phyloP scores from a whole-genome alignment of 805 yeast genomes.

The Vanderwaltozyma yarrowii region DNA sequence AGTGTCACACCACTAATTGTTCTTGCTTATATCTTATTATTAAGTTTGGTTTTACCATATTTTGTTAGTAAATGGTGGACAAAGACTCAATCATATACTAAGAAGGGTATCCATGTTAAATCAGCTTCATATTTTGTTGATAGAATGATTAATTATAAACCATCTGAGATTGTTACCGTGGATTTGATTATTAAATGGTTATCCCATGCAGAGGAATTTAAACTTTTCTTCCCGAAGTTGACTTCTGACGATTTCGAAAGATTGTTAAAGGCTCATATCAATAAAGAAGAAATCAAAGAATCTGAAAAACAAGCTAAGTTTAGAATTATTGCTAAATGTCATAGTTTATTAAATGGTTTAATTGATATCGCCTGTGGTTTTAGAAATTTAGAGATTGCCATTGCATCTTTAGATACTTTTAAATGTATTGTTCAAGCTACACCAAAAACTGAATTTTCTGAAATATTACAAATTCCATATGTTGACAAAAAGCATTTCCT shows the following conservation, averaged over 20 bases:
- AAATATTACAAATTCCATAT: slow-evolving; percentile 73
- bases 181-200: slow-evolving; percentile 49
- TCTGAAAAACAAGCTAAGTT: slow-evolving; percentile 32
- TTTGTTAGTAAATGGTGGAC: slow-evolving; percentile 89
- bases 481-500: slow-evolving; percentile 41
- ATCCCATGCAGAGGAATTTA: slow-evolving; percentile 57
- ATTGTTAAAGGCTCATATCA: slow-evolving; percentile 48
- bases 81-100: slow-evolving; percentile 67
- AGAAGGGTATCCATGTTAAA: slow-evolving; percentile 67
- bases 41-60: slow-evolving; percentile 71
- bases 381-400: slow-evolving; percentile 58
- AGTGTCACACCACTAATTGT: slow-evolving; percentile 57
- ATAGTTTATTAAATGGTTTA: slow-evolving; percentile 55
- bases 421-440: slow-evolving; percentile 72
- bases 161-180: slow-evolving; percentile 51
- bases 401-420: slow-evolving; percentile 52
- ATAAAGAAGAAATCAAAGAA: slow-evolving; percentile 26
- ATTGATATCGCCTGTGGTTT: slow-evolving; percentile 75
- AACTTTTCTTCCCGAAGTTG: slow-evolving; percentile 32
- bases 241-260: slow-evolving; percentile 39
- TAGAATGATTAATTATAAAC: slow-evolving; percentile 61
- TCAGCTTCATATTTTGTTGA: slow-evolving; percentile 78
- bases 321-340: slow-evolving; percentile 51
- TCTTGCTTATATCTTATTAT: slow-evolving; percentile 51
- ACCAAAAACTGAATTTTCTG: slow-evolving; percentile 42